Conservation (phyloP, 2,329 filamentous ascomycete species). For the Sporothrix sp. region DNA sequence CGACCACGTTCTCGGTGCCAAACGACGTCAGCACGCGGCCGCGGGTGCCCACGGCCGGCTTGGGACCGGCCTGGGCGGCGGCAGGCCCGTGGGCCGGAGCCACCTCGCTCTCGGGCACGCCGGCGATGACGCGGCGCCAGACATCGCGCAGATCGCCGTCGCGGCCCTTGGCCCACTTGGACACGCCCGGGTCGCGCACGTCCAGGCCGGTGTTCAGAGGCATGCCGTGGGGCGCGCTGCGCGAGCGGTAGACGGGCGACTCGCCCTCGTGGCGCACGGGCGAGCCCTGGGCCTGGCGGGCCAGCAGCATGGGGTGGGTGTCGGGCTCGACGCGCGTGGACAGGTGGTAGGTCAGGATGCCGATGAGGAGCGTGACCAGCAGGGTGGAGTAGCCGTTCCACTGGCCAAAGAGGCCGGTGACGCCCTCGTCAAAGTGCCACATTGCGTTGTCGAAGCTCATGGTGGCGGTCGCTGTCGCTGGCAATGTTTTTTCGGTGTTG, state of each 20-base stretch:
- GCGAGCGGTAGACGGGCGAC: constrained; percentile 76
- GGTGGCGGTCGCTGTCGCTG: constrained; percentile 5
- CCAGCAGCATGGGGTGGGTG: constrained; percentile 82
- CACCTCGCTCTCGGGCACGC: constrained; percentile 53
- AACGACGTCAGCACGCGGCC: constrained; percentile 71
- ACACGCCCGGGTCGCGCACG: constrained; percentile 68
- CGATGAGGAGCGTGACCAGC: constrained; percentile 56
- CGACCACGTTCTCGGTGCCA: constrained; percentile 62
- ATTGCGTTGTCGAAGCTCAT: constrained; percentile 48
- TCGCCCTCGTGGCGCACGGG: constrained; percentile 75
- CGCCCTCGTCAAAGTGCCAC: constrained; percentile 59
- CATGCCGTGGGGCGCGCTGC: constrained; percentile 76
- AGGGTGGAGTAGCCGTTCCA: constrained; percentile 76
- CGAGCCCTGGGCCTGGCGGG: constrained; percentile 69
- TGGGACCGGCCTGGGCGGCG: background rate
- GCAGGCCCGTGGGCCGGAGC: background rate
- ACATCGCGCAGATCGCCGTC: constrained; percentile 87
- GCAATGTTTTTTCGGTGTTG: background rate
- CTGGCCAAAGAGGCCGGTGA: constrained; percentile 60
- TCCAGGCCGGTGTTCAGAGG: constrained; percentile 67
- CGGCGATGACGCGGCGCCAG: constrained; percentile 65
- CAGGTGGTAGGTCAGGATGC: constrained; percentile 61
- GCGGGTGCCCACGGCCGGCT: constrained; percentile 20
- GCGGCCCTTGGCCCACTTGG: constrained; percentile 73
- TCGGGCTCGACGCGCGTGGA: constrained; percentile 71